Base-by-base conservation (phyloP, 2,329 filamentous ascomycete genomes). In the Dactylonectria estremocensis region DNA sequence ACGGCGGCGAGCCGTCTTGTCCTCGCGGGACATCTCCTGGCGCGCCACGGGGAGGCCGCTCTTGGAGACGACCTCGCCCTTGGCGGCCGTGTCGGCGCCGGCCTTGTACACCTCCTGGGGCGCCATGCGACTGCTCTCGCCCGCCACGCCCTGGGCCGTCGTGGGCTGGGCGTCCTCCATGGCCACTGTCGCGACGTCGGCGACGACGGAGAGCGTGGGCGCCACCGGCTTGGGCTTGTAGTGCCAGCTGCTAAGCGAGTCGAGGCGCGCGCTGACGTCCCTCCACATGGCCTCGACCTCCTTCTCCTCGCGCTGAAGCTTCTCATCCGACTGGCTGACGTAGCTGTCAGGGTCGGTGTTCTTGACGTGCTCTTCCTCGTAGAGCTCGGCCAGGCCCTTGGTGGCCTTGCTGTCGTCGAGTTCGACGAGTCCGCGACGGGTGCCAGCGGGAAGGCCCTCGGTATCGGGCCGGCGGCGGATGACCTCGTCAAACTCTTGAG, bases 91-190 rank as follows among this genome's bases (percentile, higher is more conserved):
- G 68, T 91, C 90, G 18, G 70, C 55, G 65, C 92, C 91, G n/a
- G 94, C 90, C 75, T 90, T 91, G 85, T 98, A 99, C 28, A 99
- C 87, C 81, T 99, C 96, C 78, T 98, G 96, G 3, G 96, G 96
- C 52, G 96, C 96, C 67, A 99, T 88, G 85, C 92, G 92, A 76
- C 91, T 93, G 71, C 89, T 85, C 52, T 87, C 88, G 61, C 90
- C 90, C 14, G 87, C 86, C 66, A 95, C 89, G 48, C 92, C 93
- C 76, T 91, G 91, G 49, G 93, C 93, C 1, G 92, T 94, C 16
- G 92, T 92, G 8, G 96, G 95, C 75, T 97, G 92, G 1, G 95
- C 95, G 78, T 99, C 96, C 84, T 99, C 96, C 93, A 98, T 97
- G 72, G 89, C 88, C 71, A 98, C 91, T 3, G 93, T 94, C n/a